Evolutionary conservation across 2,329 filamentous ascomycete genomes (phyloP), one percentile per base, ranked within the genome.

Genomic region (Fusarium sacchari): DNA sequence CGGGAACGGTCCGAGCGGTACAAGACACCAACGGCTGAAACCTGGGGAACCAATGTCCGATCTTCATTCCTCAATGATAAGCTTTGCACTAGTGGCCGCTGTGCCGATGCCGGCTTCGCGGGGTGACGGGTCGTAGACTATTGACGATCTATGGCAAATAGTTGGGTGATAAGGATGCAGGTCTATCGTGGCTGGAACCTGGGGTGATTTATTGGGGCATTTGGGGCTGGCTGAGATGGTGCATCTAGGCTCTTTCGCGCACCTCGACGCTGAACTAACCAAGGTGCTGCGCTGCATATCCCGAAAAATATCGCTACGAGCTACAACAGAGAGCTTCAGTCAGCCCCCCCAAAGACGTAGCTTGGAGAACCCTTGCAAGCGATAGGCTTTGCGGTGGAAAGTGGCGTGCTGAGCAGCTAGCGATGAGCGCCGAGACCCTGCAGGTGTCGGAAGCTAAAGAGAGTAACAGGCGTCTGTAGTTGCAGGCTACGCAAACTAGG

Each of bases 1-100:
- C 14, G n/a, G 34, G 50, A n/a, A 53, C 50, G 34, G 50, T 53
- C 50, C 50, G 50, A 53, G 50, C 34, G 50, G 24, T 26, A 37
- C 8, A 17, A 22, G 18, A 37, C 13, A 2, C 32, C 10, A 28
- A 37, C 20, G 34, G 24, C 12, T 10, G 22, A 8, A 37, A 28
- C 10, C 20, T 28, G 34, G 24, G 34, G 34, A 18, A 39, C 18
- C 34, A 53, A 28, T 53, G 11, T 28, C 24, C 5, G 18, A 39
- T 24, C 34, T 53, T 53, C 34, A n/a, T 10, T 39, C 5, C 17
- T 13, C 10, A 18, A 5, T 39, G 24, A 18, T 11, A n/a, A 28
- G 7, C 20, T 53, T 53, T 28, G 24, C 24, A 53, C 34, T 53
- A 53, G 50, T 39, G 50, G 20, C 34, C 13, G 18, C 14, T 11